These are phyloP conservation scores for Phialemoniopsis sp. DNA, from an alignment of 2,329 filamentous ascomycete genomes.

Conservation along the genomic window DNA sequence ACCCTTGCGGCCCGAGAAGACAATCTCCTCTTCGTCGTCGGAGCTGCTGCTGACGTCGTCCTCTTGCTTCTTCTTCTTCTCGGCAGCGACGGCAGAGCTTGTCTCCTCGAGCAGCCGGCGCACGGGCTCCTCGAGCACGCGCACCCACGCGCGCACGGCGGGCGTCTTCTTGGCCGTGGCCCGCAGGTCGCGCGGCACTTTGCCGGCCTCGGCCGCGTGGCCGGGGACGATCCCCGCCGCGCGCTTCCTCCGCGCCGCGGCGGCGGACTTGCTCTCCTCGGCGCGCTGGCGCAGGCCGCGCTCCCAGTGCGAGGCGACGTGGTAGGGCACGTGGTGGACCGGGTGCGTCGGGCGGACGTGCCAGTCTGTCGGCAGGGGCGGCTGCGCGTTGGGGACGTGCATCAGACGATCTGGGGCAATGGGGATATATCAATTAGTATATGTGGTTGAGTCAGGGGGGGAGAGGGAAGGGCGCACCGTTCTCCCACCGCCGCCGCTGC, in stretches of 20 bases:
- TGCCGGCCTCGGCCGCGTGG: constrained; percentile 37
- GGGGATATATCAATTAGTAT: background rate
- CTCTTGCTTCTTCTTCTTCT: constrained; percentile 1
- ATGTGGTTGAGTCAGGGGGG: background rate
- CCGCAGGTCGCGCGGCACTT: constrained; percentile 76
- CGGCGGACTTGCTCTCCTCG: constrained; percentile 37
- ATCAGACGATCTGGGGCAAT: constrained; percentile 68
- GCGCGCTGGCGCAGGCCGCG: constrained; percentile 43
- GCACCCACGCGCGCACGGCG: constrained; percentile 75
- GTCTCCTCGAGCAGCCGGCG: constrained; percentile 65
- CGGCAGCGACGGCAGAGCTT: constrained; percentile 22
- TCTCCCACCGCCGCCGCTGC: constrained; percentile 88
- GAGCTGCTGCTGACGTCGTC: constrained; percentile 34
- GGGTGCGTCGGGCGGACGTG: constrained; percentile 77
- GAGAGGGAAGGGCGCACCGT: constrained; percentile 50
- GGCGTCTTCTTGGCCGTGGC: constrained; percentile 75
- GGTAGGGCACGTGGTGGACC: constrained; percentile 74
- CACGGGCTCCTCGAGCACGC: constrained; percentile 81
- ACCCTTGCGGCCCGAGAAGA: constrained; percentile 69
- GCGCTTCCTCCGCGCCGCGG: constrained; percentile 34
- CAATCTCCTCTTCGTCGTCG: constrained; percentile 56
- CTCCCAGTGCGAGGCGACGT: constrained; percentile 84
- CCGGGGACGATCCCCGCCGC: background rate
- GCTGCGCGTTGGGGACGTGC: constrained; percentile 79
- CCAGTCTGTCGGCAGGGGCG: constrained; percentile 80